Evolutionary conservation across 306 rosid genomes (phyloP), one percentile per base, ranked within the genome.

Genomic region (Pterocarpus santalinus): DNA sequence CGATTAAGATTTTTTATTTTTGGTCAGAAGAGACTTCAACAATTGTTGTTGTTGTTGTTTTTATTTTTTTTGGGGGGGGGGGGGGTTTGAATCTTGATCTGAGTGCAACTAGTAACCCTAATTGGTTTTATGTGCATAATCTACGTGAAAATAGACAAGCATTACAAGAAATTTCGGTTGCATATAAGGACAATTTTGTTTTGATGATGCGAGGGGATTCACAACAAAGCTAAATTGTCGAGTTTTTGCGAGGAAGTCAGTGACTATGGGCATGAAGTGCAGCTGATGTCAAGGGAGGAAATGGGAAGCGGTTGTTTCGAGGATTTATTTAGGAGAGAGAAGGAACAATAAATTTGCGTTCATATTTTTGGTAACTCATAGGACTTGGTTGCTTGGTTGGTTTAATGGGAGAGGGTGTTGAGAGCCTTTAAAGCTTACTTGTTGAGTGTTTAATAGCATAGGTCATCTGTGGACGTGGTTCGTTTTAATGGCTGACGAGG

Each of bases 401-500:
- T 80, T 85, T 65, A 81, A 81, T 81, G 69, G 46, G 28, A 65
- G 84, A 80, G 82, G 90, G 87, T 76, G 85, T 83, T 86, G 88
- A 82, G 81, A 82, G 86, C 66, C 75, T 68, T 87, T 56, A 85
- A 82, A 80, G 89, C 77, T 44, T 55, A 35, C 39, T 83, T 80
- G 71, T 82, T 68, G 78, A 68, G 84, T 36, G 86, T 64, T 85
- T 79, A 87, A 82, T 86, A 84, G 86, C 49, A 83, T 80, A 61
- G 80, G 88, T 71, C 76, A 79, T 77, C 88, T 53, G 79, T 72
- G 82, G 62, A 76, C 39, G 82, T 80, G 79, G 83, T 88, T 79
- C 47, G 84, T 84, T 86, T 87, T 65, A 85, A 89, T 88, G 90
- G 90, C 34, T 72, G 88, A 78, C 70, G 83, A 53, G 89, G 94